Evolutionary conservation across 768 basidiomycete genomes (phyloP).

Genomic region (Trametes sanguinea): DNA sequence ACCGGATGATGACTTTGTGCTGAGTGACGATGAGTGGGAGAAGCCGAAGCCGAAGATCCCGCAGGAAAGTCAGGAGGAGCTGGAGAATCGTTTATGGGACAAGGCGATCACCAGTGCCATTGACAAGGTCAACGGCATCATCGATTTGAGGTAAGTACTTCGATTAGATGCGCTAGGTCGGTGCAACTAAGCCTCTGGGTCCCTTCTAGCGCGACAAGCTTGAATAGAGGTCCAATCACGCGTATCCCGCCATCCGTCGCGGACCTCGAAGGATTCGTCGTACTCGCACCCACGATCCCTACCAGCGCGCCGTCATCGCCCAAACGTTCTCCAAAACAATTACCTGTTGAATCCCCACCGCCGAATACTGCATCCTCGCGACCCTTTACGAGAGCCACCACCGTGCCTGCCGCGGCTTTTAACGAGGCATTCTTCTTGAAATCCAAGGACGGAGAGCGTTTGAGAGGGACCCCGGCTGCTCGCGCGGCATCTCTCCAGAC

Average conservation of each 20-base stretch:
- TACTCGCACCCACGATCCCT: constrained; percentile 42
- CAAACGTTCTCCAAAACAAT: constrained; percentile 35
- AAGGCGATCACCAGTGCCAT: constrained; percentile 45
- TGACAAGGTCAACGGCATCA: constrained; percentile 48
- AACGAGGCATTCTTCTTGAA: constrained; percentile 22
- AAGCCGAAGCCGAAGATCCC: constrained; percentile 10
- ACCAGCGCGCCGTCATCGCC: constrained; percentile 30
- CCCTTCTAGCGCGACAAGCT: neutral
- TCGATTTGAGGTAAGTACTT: constrained; percentile 55
- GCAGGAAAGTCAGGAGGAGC: constrained; percentile 24
- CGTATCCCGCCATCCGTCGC: constrained; percentile 49
- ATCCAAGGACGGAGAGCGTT: constrained; percentile 13
- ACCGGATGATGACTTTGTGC: constrained; percentile 8
- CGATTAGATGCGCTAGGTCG: no score
- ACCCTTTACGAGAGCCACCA: constrained; percentile 25
- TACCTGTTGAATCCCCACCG: neutral
- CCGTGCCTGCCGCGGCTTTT: constrained; percentile 21
- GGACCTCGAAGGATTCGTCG: constrained; percentile 48
- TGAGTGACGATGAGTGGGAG: constrained; percentile 17
- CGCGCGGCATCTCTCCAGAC: constrained; percentile 20
- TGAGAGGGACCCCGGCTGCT: constrained; percentile 6
- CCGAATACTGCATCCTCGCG: constrained; percentile 10
- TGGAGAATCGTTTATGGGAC: constrained; percentile 50
- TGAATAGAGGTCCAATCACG: constrained; percentile 37
- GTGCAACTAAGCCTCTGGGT: neutral